A percentile compares a stretch with the other conserved stretches of the same genome.
These are phyloP conservation scores for Vicia villosa DNA, from an alignment of 306 rosid genomes.

Conservation along the genomic window DNA sequence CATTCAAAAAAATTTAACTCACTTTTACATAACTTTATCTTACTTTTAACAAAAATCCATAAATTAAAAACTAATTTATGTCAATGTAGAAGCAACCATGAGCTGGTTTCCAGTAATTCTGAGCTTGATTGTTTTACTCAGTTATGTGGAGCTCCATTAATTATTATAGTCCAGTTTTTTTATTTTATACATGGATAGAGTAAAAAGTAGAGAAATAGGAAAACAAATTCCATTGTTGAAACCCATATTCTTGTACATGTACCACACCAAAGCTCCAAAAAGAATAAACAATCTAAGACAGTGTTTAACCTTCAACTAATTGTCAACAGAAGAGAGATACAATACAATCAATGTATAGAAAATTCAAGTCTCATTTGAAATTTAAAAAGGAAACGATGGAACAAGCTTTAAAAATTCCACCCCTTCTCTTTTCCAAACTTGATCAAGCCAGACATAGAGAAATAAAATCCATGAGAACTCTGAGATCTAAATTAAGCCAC, in stretches of 20 bases:
- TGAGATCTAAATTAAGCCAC: slow-evolving; percentile 42
- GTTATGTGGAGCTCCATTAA: too few species aligned
- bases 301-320: neutral
- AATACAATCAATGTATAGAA: slow-evolving; percentile 1
- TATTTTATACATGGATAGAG: too few species aligned
- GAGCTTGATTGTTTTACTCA: too few species aligned
- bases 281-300: neutral
- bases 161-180: too few species aligned
- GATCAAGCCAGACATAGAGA: neutral
- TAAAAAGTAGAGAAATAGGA: neutral
- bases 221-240: neutral
- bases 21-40: too few species aligned
- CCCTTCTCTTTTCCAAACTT: slow-evolving; percentile 12
- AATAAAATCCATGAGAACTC: neutral
- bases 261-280: neutral
- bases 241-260: neutral
- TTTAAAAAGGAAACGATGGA: slow-evolving; percentile 12
- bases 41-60: too few species aligned
- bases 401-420: slow-evolving; percentile 8
- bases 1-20: too few species aligned
- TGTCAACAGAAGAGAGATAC: neutral
- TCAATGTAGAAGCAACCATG: too few species aligned
- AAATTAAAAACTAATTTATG: too few species aligned
- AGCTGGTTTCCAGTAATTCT: too few species aligned
- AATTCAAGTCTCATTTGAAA: slow-evolving; percentile 31